phyloP scores from a whole-genome alignment of 2,329 filamentous ascomycete species.

The Calonectria naviculata region DNA sequence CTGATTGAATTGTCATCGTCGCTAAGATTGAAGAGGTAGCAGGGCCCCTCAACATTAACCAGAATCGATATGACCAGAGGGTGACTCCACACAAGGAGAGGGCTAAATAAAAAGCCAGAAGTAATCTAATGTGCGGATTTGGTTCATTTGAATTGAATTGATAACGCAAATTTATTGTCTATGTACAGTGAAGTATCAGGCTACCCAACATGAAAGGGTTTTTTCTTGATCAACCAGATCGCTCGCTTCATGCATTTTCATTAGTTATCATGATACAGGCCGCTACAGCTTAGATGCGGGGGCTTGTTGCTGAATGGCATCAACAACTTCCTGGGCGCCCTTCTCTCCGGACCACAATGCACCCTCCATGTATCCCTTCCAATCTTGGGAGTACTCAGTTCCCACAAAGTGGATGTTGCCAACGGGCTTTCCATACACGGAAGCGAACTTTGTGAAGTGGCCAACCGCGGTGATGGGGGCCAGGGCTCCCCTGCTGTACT shows the following conservation, averaged over 20 bases:
- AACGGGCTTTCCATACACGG: slow-evolving; percentile 45
- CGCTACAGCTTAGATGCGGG: slow-evolving; percentile 18
- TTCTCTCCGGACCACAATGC: slow-evolving; percentile 57
- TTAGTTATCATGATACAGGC: background rate
- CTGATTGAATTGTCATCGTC: too few species aligned
- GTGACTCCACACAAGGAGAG: too few species aligned
- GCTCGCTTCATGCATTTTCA: background rate
- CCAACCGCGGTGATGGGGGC: slow-evolving; percentile 47
- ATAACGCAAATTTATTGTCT: background rate
- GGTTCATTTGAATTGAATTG: too few species aligned
- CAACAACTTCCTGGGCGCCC: slow-evolving; percentile 54
- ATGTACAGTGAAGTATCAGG: background rate
- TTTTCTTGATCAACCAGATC: background rate
- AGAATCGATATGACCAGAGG: too few species aligned
- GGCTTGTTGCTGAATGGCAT: slow-evolving; percentile 24
- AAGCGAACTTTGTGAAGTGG: slow-evolving; percentile 40
- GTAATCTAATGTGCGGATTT: background rate
- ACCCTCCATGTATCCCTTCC: slow-evolving; percentile 65
- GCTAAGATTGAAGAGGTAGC: too few species aligned
- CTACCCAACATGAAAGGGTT: too few species aligned
- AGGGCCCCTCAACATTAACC: too few species aligned
- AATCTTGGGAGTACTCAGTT: slow-evolving; percentile 58
- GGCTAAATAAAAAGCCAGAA: too few species aligned
- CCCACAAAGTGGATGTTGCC: slow-evolving; percentile 61
- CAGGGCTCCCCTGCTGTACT: slow-evolving; percentile 47